Base-by-base conservation (phyloP, 2,329 filamentous ascomycete species). In the Biscogniauxia mediterranea region DNA sequence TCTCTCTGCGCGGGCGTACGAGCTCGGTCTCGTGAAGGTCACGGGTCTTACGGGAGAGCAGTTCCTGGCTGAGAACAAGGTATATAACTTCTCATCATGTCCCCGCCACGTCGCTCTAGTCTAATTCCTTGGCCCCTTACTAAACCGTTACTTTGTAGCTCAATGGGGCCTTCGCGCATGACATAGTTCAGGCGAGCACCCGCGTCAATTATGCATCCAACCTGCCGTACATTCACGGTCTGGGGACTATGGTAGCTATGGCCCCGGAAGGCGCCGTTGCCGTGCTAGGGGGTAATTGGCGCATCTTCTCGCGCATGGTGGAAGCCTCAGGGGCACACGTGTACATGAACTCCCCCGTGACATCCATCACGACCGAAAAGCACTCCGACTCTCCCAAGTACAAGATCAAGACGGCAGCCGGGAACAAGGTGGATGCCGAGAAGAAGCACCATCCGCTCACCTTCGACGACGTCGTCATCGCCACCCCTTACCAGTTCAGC, bases 201-300 rank as follows among this genome's bases (percentile, higher is more conserved):
- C 85, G 95, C 20, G 94, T 97, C 65, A 98, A 98, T 75, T 99
- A 97, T 76, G 95, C 91, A 0, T 92, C 93, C 55, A 97, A 98
- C 68, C 76, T 98, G 13, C 85, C 81, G n/a, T 80, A 87, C 42
- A 95, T 98, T 54, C 93, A 98, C 70, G 95, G 92, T 0, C 78
- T 99, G 1, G 92, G 96, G 70, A 87, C 93, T 1, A 92, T 97
- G 89, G 85, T 85, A 1, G 94, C 93, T 52, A 92, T 98, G 87
- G 91, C 93, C 1, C 90, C 93, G 0, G 89, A 94, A 57, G 93
- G 92, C 6, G 92, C 93, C 0, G 86, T 93, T 73, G 81, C 89
- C 19, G 84, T 98, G 1, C 76, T 85, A 15, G 93, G 93, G 6
- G 95, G 95, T 1, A 99, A 98, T 75, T 98, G 93, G 93, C 88